Conservation (phyloP, 163 green algal genomes). For the Chloroidium sp. region DNA sequence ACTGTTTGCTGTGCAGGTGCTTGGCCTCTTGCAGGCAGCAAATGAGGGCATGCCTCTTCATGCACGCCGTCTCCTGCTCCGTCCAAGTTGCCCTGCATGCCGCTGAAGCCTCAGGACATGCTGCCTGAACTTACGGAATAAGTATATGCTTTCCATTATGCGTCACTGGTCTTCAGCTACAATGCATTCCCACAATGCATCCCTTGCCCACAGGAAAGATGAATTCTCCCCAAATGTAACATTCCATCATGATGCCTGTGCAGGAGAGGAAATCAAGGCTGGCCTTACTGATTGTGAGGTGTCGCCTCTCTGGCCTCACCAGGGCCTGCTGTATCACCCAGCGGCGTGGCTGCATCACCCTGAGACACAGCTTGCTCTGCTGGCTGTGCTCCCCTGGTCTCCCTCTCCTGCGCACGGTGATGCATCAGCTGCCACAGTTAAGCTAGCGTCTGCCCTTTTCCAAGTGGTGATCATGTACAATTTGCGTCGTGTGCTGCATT, state of each 20-base stretch:
- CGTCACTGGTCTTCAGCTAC: background rate
- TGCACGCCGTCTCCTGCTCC: conserved; percentile 6
- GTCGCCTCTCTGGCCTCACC: background rate
- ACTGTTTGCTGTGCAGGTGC: conserved; percentile 21
- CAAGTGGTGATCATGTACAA: background rate
- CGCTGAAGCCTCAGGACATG: too few relatives aligned
- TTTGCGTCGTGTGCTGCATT: background rate
- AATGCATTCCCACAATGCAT: background rate
- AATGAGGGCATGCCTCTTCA: conserved; percentile 34
- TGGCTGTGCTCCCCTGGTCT: background rate
- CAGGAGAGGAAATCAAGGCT: background rate
- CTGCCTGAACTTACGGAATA: too few relatives aligned
- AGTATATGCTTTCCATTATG: background rate
- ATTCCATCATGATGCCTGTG: background rate
- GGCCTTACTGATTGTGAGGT: background rate
- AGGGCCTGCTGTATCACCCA: background rate
- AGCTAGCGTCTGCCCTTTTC: background rate
- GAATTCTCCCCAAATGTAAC: background rate
- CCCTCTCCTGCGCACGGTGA: background rate
- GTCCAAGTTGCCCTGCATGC: conserved; percentile 5
- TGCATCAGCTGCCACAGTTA: background rate
- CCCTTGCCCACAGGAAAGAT: background rate
- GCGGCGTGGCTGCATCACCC: background rate
- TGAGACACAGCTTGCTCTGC: background rate
- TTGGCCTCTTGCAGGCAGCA: conserved; percentile 33